Percentiles rank a stretch among this genome's conserved stretches.
Evolutionary conservation across 2,329 filamentous ascomycete genomes (phyloP).

Genomic region (Orbilia brochopaga): DNA sequence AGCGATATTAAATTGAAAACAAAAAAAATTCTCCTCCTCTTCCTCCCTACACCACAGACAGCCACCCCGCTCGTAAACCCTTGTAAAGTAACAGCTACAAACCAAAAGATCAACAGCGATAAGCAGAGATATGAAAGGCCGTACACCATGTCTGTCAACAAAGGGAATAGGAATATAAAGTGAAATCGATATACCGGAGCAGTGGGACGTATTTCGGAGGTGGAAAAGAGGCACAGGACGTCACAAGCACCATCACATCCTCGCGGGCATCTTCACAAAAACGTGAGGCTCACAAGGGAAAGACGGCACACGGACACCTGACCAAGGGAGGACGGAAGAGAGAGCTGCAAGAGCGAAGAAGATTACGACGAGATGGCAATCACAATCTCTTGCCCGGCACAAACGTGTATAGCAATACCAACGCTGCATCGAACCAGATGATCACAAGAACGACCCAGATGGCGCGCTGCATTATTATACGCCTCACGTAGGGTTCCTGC

Average conservation of each 20-base stretch:
- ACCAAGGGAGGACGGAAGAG: slow-evolving; percentile 1
- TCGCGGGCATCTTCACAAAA: neutral
- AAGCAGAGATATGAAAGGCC: slow-evolving; percentile 5
- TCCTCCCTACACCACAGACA: neutral
- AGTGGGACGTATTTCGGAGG: neutral
- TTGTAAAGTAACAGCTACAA: slow-evolving; percentile 1
- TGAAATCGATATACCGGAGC: neutral
- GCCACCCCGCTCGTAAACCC: neutral
- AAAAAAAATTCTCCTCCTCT: neutral
- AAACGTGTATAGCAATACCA: slow-evolving; percentile 89
- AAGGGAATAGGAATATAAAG: slow-evolving; percentile 1
- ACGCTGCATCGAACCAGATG: slow-evolving; percentile 75
- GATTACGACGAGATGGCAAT: neutral
- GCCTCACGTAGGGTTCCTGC: slow-evolving; percentile 87
- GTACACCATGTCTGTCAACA: slow-evolving; percentile 9
- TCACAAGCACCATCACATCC: neutral
- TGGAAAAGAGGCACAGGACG: neutral
- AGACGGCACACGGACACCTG: neutral
- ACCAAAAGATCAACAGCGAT: neutral
- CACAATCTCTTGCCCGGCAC: slow-evolving; percentile 85
- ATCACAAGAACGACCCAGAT: slow-evolving; percentile 80
- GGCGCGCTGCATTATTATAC: slow-evolving; percentile 81
- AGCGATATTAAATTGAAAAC: neutral
- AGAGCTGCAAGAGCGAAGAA: slow-evolving; percentile 7
- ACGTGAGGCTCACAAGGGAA: neutral